Evolutionary conservation across 2,329 filamentous ascomycete species (phyloP).

Genomic region (Colletotrichum sansevieriae): DNA sequence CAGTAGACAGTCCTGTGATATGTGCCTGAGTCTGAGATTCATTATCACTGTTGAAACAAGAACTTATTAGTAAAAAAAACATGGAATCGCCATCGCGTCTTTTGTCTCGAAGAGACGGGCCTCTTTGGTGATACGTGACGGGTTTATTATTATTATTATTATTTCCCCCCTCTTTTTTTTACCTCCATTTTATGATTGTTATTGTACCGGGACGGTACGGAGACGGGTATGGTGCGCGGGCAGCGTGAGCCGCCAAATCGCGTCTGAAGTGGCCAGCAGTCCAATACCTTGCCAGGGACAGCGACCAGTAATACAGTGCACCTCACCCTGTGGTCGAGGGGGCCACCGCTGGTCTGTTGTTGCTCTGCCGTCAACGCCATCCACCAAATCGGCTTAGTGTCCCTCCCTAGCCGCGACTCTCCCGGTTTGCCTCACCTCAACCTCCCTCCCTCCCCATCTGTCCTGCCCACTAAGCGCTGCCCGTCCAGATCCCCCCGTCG

Average conservation of each 20-base stretch:
- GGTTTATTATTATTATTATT: slow-evolving; percentile 8
- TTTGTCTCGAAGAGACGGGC: not conserved
- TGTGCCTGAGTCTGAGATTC: too few relatives aligned
- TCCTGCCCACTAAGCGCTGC: not conserved
- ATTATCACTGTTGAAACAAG: too few relatives aligned
- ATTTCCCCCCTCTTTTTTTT: not conserved
- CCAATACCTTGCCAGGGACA: not conserved
- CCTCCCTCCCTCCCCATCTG: not conserved
- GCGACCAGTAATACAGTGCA: too few relatives aligned
- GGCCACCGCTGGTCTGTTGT: slow-evolving; percentile 13
- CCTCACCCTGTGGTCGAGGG: not conserved
- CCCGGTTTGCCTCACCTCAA: slow-evolving; percentile 2
- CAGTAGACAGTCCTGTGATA: too few relatives aligned
- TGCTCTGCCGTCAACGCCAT: slow-evolving; percentile 38
- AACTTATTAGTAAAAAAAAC: not conserved
- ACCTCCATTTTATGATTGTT: not conserved
- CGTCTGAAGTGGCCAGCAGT: not conserved
- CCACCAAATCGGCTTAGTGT: slow-evolving; percentile 18
- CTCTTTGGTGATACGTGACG: not conserved
- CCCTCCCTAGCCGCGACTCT: slow-evolving; percentile 27
- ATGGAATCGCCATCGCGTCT: not conserved
- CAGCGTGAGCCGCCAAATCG: not conserved
- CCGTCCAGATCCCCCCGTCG: not conserved
- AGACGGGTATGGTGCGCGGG: too few relatives aligned
- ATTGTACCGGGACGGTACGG: not conserved